Conservation (phyloP, 2,329 filamentous ascomycete species). For the Ilyonectria robusta region DNA sequence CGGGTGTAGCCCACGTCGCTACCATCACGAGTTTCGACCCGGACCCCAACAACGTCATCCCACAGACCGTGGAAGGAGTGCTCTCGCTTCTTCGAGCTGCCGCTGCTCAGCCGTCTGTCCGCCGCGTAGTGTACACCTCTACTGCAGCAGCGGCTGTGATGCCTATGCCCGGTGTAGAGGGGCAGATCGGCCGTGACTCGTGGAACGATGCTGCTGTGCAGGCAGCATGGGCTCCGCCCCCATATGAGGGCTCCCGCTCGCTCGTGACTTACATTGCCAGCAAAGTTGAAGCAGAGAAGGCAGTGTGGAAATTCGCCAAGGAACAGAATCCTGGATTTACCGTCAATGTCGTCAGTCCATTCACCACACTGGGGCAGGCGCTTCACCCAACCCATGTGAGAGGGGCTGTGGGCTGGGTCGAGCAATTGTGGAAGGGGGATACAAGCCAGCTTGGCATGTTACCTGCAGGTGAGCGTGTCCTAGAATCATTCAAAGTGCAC, state of each 20-base stretch:
- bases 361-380: too few species aligned
- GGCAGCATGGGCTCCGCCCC: slow-evolving; percentile 6
- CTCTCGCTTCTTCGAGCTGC: neutral
- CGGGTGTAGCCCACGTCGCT: neutral
- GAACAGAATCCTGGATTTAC: slow-evolving; percentile 2
- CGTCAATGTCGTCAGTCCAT: neutral
- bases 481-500: too few species aligned
- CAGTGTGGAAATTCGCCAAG: neutral
- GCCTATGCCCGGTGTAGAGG: neutral
- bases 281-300: slow-evolving; percentile 6
- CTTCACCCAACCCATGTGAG: too few species aligned
- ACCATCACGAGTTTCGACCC: neutral
- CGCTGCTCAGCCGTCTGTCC: neutral
- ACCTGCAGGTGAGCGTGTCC: too few species aligned
- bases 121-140: neutral
- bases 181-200: neutral
- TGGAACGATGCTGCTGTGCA: neutral
- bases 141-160: too few species aligned
- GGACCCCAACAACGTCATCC: neutral
- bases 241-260: neutral
- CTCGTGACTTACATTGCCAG: neutral
- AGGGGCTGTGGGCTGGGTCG: too few species aligned
- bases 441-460: too few species aligned
- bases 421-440: too few species aligned
- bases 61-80: neutral